Evolutionary conservation across 495 filamentous ascomycete species (phyloP).

Genomic region (Penicillium mononematosum): DNA sequence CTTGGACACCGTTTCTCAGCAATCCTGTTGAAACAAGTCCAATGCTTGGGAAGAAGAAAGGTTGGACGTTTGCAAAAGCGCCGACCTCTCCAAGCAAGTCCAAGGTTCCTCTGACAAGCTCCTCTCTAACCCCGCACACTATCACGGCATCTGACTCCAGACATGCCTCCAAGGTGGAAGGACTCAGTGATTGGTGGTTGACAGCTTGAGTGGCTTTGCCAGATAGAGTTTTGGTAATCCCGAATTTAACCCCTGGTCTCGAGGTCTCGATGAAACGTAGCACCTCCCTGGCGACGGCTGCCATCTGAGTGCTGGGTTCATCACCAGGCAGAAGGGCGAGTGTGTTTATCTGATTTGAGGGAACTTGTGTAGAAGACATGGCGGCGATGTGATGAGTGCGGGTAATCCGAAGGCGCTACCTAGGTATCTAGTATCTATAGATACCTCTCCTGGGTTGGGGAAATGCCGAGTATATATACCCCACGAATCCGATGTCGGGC

Average conservation of each 20-base stretch:
- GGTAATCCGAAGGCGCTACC: too few relatives aligned
- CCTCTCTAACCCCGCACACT: neutral
- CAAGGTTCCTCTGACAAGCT: neutral
- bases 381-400: too few relatives aligned
- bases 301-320: neutral
- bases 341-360: neutral
- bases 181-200: neutral
- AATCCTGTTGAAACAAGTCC: neutral
- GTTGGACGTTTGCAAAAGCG: constrained; percentile 1
- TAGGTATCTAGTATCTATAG: too few relatives aligned
- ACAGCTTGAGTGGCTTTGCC: neutral
- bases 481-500: constrained; percentile 1
- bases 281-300: neutral
- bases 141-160: neutral
- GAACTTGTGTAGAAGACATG: neutral
- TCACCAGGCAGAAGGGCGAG: neutral
- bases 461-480: neutral
- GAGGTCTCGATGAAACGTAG: neutral
- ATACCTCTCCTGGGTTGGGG: neutral
- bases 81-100: neutral
- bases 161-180: neutral
- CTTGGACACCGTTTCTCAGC: neutral
- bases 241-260: neutral
- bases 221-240: neutral
- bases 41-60: neutral